Evolutionary conservation across 73 alveolate genomes (phyloP).

Genomic region (Blepharisma japonicum): DNA sequence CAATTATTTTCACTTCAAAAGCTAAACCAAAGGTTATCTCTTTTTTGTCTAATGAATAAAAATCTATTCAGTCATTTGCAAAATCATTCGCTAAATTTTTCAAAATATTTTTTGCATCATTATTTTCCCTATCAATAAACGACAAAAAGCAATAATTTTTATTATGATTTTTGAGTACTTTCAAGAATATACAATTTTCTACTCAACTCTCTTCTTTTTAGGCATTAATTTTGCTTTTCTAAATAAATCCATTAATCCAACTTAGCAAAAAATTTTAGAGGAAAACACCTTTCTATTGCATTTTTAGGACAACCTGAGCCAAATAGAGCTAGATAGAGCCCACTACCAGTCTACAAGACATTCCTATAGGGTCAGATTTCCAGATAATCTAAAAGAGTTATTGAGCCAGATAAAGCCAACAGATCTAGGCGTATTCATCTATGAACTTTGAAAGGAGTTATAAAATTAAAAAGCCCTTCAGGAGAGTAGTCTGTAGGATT

Average conservation of each 20-base stretch:
- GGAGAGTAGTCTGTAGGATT: no score
- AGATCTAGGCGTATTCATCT: no score
- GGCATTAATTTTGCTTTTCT: background rate
- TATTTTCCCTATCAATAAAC: background rate
- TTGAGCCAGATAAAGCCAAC: no score
- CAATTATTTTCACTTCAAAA: background rate
- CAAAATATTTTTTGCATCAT: background rate
- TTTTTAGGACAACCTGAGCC: no score
- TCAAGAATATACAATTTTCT: background rate
- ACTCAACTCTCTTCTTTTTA: background rate
- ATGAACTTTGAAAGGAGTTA: no score
- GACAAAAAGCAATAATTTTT: background rate
- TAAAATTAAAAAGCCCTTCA: no score
- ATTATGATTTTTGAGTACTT: background rate
- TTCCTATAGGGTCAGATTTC: no score
- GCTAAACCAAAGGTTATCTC: background rate
- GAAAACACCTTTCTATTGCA: no score
- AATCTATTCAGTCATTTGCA: background rate
- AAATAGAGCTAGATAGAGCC: no score
- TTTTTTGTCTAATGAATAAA: background rate
- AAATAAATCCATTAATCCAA: background rate
- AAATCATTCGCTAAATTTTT: background rate
- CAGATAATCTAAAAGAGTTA: no score
- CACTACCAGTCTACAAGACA: no score
- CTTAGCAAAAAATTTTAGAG: no score